These are phyloP conservation scores for Boletus rufocinnamomeus DNA, from an alignment of 768 basidiomycete species.

Conservation along the genomic window DNA sequence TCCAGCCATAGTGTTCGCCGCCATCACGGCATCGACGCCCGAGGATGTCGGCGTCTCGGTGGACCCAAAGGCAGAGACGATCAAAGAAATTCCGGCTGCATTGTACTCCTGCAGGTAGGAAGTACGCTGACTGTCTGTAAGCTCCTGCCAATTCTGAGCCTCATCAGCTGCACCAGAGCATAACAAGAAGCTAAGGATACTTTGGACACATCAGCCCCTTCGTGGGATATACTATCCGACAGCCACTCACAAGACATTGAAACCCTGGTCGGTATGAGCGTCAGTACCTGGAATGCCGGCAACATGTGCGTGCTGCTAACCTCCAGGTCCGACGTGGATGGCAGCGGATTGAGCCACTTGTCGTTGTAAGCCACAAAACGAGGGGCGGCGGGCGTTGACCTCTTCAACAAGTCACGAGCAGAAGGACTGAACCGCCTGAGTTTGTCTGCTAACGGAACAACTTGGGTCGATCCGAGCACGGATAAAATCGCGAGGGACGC, in stretches of 20 bases:
- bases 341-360: constrained; percentile 45
- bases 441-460: constrained; percentile 24
- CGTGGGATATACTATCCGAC: neutral
- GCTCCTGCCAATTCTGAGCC: constrained; percentile 46
- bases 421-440: constrained; percentile 23
- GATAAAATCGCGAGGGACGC: constrained; percentile 9
- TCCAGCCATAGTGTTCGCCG: constrained; percentile 45
- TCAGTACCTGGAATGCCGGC: neutral
- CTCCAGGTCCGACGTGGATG: constrained; percentile 44
- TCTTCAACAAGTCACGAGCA: constrained; percentile 26
- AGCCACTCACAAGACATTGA: constrained; percentile 36
- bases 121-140: constrained; percentile 41
- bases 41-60: constrained; percentile 43
- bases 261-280: constrained; percentile 27
- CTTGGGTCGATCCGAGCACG: constrained; percentile 14
- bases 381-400: constrained; percentile 43
- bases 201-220: constrained; percentile 10
- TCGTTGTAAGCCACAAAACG: constrained; percentile 49
- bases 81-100: constrained; percentile 56
- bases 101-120: constrained; percentile 49
- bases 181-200: constrained; percentile 45
- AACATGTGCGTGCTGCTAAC: constrained; percentile 28
- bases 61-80: constrained; percentile 58
- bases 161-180: constrained; percentile 45
- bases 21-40: constrained; percentile 39